Conservation (phyloP, 2,329 filamentous ascomycete genomes). For the Sporothrix luriei region DNA sequence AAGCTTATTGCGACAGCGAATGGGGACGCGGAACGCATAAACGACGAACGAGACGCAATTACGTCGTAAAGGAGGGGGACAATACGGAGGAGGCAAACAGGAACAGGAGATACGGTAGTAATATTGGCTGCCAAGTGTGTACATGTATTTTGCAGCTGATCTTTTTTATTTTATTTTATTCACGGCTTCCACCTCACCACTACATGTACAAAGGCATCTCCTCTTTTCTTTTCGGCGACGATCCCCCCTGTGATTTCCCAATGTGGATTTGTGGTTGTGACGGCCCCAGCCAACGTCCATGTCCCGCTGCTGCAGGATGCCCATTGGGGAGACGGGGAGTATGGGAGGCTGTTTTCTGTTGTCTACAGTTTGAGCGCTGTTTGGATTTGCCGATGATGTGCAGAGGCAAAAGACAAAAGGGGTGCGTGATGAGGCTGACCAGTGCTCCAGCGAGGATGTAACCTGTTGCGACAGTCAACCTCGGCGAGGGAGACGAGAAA, state of each 20-base stretch:
- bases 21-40: not conserved
- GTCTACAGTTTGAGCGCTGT: slow-evolving; percentile 7
- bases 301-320: too few relatives aligned
- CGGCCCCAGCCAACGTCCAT: not conserved
- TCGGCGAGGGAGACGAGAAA: not conserved
- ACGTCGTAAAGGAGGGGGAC: not conserved
- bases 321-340: not conserved
- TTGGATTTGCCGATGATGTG: slow-evolving; percentile 14
- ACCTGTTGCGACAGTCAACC: not conserved
- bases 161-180: not conserved
- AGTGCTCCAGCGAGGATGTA: slow-evolving; percentile 13
- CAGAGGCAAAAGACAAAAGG: not conserved
- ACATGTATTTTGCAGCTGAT: not conserved
- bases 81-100: not conserved
- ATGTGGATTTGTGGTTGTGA: not conserved
- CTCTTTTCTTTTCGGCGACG: not conserved
- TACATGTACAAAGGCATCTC: too few relatives aligned
- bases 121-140: slow-evolving; percentile 6
- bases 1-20: not conserved
- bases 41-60: not conserved
- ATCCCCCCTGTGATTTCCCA: slow-evolving; percentile 7
- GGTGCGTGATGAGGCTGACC: not conserved
- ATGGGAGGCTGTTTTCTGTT: not conserved
- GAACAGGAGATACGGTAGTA: not conserved
- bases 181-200: not conserved